Base-by-base conservation (phyloP, 352 stramenopile species). In the Phytophthora colocasiae region DNA sequence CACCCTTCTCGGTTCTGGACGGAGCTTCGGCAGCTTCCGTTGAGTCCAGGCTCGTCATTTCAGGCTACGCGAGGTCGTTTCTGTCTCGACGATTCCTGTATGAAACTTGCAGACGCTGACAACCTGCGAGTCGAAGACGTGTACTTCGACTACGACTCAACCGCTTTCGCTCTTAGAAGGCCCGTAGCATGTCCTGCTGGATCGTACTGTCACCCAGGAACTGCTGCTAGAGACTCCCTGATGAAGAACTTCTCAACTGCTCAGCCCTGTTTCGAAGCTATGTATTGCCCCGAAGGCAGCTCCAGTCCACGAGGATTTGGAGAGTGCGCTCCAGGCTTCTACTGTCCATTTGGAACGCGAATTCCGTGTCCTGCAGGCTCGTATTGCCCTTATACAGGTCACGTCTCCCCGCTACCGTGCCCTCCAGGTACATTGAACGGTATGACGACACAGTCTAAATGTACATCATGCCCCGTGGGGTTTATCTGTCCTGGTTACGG, bases 401-500 rank as follows among this genome's bases (percentile, higher is more conserved):
- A 96, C 24, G 82, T 81, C 36, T 75, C 92, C 6, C 96, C 97
- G 2, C 63, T 98, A 9, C 77, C 90, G 3, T 99, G 97, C 76
- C 80, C 85, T 10, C 96, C 96, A 26, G 96, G 95, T 2, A 85
- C 73, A 11, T 99, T 98, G 72, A 99, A 98, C 55, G 92, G 79
- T 0, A 98, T 98, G 93, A 80, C 97, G 27, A 90, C 79, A 10
- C 95, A 98, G 63, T 56, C 77, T 1, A 78, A 85, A 48, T 99
- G 97, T 70, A 94, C 81, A 0, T 48, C 58, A 0, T 99, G 97
- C 69, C 92, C 91, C 0, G 78, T 92, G 15, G 96, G 97, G 19
- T 98, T 95, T 68, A 96, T 98, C 17, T 99, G 97, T 64, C 96
- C 96, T 22, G 91, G 90, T 14, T 98, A 97, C 66, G 95, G 95